Base-by-base conservation (phyloP, 352 stramenopile genomes). In the Poterioochromonas sp. region DNA sequence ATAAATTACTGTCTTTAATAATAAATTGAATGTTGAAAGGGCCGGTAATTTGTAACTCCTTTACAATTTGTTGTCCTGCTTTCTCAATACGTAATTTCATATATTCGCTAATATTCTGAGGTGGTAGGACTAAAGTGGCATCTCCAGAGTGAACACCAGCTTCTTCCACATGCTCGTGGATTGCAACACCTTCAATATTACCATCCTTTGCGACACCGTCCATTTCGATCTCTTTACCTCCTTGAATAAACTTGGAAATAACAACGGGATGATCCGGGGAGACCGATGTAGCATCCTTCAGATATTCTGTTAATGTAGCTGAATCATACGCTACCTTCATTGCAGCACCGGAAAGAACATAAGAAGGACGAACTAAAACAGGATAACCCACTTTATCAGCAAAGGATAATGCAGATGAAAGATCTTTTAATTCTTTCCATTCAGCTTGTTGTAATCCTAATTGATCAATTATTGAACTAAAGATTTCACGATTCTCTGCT, bases 291-390 rank as follows among this genome's bases (percentile, higher is more conserved):
- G 94, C 95, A 84, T 97, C 86, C 53, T 87, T 87, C 18, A 99
- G 86, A 84, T 87, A 93, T 35, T 83, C 82, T 65, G 85, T 82
- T 39, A 98, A 86, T 76, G 97, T 88, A 64, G 90, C 87, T 78
- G 97, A 91, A 82, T 87, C 94, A 85, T 92, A 96, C 26, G 91
- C 93, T 81, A 99, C 95, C 83, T 96, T 97, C 95, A 99, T 98
- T 32, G 94, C 95, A 68, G 95, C 95, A 76, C 95, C 95, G 83
- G 88, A 96, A 12, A 99, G 87, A 73, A 99, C 95, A 87, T 97
- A 99, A 39, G 91, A 97, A 39, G 94, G 95, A 79, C 95, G 89
- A 32, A 98, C 94, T 37, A 99, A 88, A 62, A 97, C 94, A 63
- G 93, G 91, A 84, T 97, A 98, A 43, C 86, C 87, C 0, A 93